A percentile compares a stretch with the other conserved stretches of the same genome.
phyloP scores from a whole-genome alignment of 768 basidiomycete genomes.

The Trametes cingulata region DNA sequence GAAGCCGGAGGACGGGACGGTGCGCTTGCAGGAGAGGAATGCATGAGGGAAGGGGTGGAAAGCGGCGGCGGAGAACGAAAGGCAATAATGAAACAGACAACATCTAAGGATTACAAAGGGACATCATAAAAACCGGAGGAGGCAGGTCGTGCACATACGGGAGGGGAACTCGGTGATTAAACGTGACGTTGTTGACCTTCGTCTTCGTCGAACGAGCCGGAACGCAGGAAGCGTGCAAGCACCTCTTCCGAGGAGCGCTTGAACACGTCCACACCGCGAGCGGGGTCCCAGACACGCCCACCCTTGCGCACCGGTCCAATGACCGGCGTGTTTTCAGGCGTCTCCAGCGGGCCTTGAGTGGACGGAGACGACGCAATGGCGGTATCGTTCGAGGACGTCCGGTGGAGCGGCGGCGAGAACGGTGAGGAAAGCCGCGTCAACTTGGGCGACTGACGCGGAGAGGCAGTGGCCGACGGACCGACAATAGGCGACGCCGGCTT shows the following conservation, averaged over 20 bases:
- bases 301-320: conserved; percentile 37
- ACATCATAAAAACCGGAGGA: background rate
- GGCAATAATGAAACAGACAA: conserved; percentile 20
- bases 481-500: conserved; percentile 26
- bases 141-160: background rate
- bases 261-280: conserved; percentile 81
- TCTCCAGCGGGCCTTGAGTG: conserved; percentile 52
- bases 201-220: conserved; percentile 71
- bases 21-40: conserved; percentile 5
- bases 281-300: conserved; percentile 81
- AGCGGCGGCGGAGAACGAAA: background rate
- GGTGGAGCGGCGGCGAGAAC: conserved; percentile 31
- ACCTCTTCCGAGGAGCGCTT: conserved; percentile 89
- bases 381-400: conserved; percentile 49
- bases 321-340: conserved; percentile 33
- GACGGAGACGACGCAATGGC: conserved; percentile 51
- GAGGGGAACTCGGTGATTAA: background rate
- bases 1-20: background rate
- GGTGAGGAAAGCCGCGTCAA: conserved; percentile 24
- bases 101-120: conserved; percentile 5
- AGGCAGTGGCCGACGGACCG: conserved; percentile 21
- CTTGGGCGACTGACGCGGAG: conserved; percentile 25
- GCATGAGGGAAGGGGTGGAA: background rate
- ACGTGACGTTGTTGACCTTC: conserved; percentile 23
- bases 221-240: conserved; percentile 77